phyloP scores from a whole-genome alignment of 805 yeast species.

The Teunomyces barrocoloradensis region DNA sequence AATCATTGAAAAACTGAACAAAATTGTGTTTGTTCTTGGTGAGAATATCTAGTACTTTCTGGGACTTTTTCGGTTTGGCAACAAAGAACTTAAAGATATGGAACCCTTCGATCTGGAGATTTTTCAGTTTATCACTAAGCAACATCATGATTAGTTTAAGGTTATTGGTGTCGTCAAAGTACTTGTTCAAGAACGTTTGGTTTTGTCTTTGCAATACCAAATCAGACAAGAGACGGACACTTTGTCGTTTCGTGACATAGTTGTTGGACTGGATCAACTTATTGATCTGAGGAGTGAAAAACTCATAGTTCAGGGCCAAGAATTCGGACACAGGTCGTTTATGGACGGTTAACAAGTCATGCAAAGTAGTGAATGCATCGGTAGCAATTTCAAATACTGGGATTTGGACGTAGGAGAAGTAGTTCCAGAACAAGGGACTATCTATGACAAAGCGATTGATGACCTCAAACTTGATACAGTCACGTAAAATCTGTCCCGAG shows the following conservation, averaged over 20 bases:
- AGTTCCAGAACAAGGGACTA: conserved; percentile 72
- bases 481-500: conserved; percentile 77
- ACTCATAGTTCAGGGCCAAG: conserved; percentile 53
- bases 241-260: conserved; percentile 91
- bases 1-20: conserved; percentile 62
- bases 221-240: conserved; percentile 70
- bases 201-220: conserved; percentile 71
- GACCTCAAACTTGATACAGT: conserved; percentile 76
- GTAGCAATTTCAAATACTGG: conserved; percentile 88
- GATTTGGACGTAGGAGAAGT: conserved; percentile 71
- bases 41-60: conserved; percentile 74
- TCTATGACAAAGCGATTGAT: conserved; percentile 59
- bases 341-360: conserved; percentile 67
- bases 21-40: conserved; percentile 80
- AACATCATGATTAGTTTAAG: conserved; percentile 83
- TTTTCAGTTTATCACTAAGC: conserved; percentile 83
- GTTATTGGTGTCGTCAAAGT: conserved; percentile 78
- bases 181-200: conserved; percentile 67
- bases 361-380: conserved; percentile 78
- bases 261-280: conserved; percentile 69
- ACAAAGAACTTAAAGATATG: conserved; percentile 91
- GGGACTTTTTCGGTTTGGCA: conserved; percentile 92
- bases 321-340: conserved; percentile 70
- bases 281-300: conserved; percentile 64
- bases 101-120: conserved; percentile 86